Evolutionary conservation across 176 grass and related monocot genomes (phyloP).

Genomic region (Cenchrus americanus): DNA sequence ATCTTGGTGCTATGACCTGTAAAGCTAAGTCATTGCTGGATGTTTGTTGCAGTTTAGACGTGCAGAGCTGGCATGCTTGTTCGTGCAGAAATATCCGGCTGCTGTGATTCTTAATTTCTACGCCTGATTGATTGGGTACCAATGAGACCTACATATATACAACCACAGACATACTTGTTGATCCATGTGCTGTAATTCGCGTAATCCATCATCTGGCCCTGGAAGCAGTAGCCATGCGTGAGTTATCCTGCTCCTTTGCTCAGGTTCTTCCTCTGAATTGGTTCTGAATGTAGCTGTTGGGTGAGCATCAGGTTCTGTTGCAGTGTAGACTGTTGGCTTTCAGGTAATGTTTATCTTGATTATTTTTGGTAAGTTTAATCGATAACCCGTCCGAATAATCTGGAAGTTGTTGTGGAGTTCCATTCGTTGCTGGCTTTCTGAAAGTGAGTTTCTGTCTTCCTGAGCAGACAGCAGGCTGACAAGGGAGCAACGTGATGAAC

Average conservation of each 20-base stretch:
- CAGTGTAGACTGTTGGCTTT: background rate
- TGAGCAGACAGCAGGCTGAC: background rate
- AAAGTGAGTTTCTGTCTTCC: background rate
- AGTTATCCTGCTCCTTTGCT: background rate
- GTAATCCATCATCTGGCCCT: background rate
- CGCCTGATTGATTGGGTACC: background rate
- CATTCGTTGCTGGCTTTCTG: conserved; percentile 8
- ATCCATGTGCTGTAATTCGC: background rate
- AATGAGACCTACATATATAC: background rate
- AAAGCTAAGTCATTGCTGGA: background rate
- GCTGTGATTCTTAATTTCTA: background rate
- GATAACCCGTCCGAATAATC: background rate
- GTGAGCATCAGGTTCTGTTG: background rate
- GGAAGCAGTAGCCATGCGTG: background rate
- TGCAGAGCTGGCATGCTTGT: background rate
- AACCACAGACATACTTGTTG: background rate
- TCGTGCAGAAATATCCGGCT: background rate
- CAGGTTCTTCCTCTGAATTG: background rate
- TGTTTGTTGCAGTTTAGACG: background rate
- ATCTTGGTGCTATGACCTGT: background rate
- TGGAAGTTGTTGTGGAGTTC: background rate
- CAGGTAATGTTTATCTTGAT: background rate
- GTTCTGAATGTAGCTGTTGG: conserved; percentile 4
- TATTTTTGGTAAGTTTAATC: background rate
- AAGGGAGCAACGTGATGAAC: background rate